Percentiles rank a stretch among this genome's conserved stretches.
phyloP scores from a whole-genome alignment of 1,139 yeast species.

The Protomyces inouyei region DNA sequence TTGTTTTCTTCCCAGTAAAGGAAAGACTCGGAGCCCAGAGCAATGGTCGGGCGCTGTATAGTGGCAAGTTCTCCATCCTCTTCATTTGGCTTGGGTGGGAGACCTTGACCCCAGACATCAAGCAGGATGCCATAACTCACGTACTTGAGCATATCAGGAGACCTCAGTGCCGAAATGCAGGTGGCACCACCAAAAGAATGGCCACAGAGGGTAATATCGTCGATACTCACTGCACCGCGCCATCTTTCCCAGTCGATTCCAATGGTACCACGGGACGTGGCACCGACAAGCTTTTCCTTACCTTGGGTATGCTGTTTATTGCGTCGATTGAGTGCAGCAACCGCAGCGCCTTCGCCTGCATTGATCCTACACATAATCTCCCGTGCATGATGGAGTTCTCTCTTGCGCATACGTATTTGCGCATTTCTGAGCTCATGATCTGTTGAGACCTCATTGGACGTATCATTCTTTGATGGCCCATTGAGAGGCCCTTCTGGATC shows the following conservation, averaged over 20 bases:
- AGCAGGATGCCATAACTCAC: slow-evolving; percentile 21
- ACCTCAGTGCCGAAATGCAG: slow-evolving; percentile 3
- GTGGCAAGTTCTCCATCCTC: slow-evolving; percentile 1
- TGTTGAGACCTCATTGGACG: slow-evolving; percentile 14
- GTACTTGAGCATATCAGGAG: slow-evolving; percentile 15
- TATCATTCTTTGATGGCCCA: slow-evolving; percentile 14
- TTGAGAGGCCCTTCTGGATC: slow-evolving; percentile 1
- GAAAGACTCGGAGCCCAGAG: slow-evolving; percentile 16
- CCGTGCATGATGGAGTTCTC: slow-evolving; percentile 12
- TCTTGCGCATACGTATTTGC: slow-evolving; percentile 17
- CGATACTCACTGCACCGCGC: slow-evolving; percentile 3
- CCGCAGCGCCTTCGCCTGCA: slow-evolving; percentile 12
- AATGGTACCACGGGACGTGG: slow-evolving; percentile 14
- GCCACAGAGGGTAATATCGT: slow-evolving; percentile 11
- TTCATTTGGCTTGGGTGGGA: slow-evolving; percentile 14
- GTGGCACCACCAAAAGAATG: slow-evolving; percentile 26
- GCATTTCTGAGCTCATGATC: slow-evolving; percentile 23
- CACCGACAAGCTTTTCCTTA: slow-evolving; percentile 5
- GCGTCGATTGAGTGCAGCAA: slow-evolving; percentile 8
- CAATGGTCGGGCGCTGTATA: slow-evolving; percentile 9
- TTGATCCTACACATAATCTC: slow-evolving; percentile 2
- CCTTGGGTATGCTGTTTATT: neutral
- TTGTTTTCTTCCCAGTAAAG: slow-evolving; percentile 25
- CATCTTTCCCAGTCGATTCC: slow-evolving; percentile 21
- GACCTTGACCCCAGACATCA: slow-evolving; percentile 24